Base-by-base conservation (phyloP, 2,329 filamentous ascomycete genomes). In the Tolypocladium pustulatum region DNA sequence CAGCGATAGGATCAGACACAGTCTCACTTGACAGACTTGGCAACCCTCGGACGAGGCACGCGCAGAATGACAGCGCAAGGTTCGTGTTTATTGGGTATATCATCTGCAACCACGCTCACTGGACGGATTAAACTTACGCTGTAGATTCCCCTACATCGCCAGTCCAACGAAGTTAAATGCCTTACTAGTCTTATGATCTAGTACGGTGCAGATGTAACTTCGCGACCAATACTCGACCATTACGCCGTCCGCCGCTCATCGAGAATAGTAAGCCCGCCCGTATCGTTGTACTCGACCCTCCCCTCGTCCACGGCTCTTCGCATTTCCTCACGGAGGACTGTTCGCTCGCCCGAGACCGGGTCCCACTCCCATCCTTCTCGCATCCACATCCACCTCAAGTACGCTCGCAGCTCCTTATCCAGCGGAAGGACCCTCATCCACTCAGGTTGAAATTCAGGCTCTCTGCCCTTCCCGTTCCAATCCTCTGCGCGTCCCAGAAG, bases 381-480 rank as follows among this genome's bases (percentile, higher is more conserved):
- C 74, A 94, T 82, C 91, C 92, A 96, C 84, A 91, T 90, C 91
- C 92, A 97, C 43, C 87, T 81, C 67, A 97, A 72, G 73, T 86
- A 96, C 0, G 90, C 91, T 51, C 89, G 81, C n/a, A 97, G 75
- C 71, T 97, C 92, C 73, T 96, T 97, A 71, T 97, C 92, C 51
- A 79, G 75, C 0, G 92, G 91, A 55, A 88, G 69, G 1, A 96
- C 91, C 3, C 90, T 82, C 81, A 91, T 94, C 92, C 92, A 97
- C 72, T 97, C 92, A 0, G 91, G 90, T 65, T 91, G 86, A 68
- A 92, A 91, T 17, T 77, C 76, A 56, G 72, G 61, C 67, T 74
- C 63, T 65, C 74, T 63, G 64, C 81, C 68, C 65, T 73, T 76
- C 1, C 88, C 88, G 65, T 84, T 86, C 82, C 87, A 90, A 62